These are phyloP conservation scores for Moelleriella libera DNA, from an alignment of 2,329 filamentous ascomycete genomes.

Conservation along the genomic window DNA sequence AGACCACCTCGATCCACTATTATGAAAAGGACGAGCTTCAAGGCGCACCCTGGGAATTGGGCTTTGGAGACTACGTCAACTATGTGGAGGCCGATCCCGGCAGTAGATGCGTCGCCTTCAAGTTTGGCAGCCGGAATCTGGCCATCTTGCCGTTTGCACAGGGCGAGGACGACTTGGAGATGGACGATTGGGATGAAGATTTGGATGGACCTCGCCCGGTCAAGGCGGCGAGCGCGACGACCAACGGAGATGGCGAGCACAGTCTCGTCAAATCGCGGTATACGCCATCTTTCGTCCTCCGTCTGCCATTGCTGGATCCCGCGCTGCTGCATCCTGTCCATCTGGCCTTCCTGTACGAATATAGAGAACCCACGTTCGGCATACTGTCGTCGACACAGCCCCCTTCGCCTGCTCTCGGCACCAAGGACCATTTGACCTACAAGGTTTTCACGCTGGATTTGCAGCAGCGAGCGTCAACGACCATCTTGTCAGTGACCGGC, in stretches of 20 bases:
- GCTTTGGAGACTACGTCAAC: slow-evolving; percentile 62
- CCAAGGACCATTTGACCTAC: slow-evolving; percentile 77
- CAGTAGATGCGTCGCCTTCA: slow-evolving; percentile 85
- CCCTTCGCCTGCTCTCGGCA: slow-evolving; percentile 63
- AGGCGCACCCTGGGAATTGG: slow-evolving; percentile 67
- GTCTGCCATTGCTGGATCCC: slow-evolving; percentile 78
- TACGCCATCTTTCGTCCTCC: slow-evolving; percentile 82
- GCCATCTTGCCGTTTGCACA: slow-evolving; percentile 91
- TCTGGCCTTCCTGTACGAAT: slow-evolving; percentile 88
- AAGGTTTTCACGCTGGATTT: slow-evolving; percentile 92
- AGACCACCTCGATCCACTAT: slow-evolving; percentile 90
- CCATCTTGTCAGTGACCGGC: slow-evolving; percentile 71
- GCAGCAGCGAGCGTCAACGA: slow-evolving; percentile 84
- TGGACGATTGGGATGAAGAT: slow-evolving; percentile 82
- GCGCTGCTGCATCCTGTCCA: slow-evolving; percentile 79
- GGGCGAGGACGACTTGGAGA: slow-evolving; percentile 72
- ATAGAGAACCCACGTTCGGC: slow-evolving; percentile 93
- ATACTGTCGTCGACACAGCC: slow-evolving; percentile 69
- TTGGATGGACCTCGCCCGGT: slow-evolving; percentile 52
- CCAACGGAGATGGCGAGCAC: slow-evolving; percentile 19
- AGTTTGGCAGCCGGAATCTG: slow-evolving; percentile 77
- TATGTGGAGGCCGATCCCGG: slow-evolving; percentile 79
- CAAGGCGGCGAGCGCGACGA: slow-evolving; percentile 23
- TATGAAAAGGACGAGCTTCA: slow-evolving; percentile 90
- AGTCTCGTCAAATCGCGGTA: slow-evolving; percentile 45